Base-by-base conservation (phyloP, 2,329 filamentous ascomycete genomes). In the Colletotrichum agaves region DNA sequence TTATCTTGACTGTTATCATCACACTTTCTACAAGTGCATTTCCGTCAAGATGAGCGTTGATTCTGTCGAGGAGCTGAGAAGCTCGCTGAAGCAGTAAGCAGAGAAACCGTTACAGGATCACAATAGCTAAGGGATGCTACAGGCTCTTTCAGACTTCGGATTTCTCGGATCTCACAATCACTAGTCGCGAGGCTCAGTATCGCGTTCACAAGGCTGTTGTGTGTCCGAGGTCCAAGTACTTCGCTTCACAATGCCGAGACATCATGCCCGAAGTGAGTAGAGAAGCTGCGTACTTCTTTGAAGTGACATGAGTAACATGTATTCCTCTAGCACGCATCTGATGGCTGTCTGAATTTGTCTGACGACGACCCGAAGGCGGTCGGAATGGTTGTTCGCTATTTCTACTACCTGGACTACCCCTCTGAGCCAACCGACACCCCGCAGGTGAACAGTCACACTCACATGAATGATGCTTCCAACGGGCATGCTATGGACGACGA, bases 121-220 rank as follows among this genome's bases (percentile, higher is more conserved):
- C 15, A 23, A 7, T 4, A 23, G 41, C 31, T 61, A 3, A 66
- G 39, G 11, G 1, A 8, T 4, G 27, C 13, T 47, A 15, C 31
- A 66, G 63, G 0, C 58, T 66, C 3, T 66, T 62, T 15, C 11
- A 55, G 1, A 21, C 56, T 27, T 31, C 63, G 1, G 57, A 62
- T n/a, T 66, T 47, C 21, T 62, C 63, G 7, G 63, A 66, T 31
- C 49, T 66, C 7, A 66, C 58, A 0, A 66, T 66, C 4, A 35
- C 41, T 5, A 66, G 47, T 35, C 19, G 58, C 21, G 39, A 66
- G 7, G 6, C 21, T 6, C 50, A 62, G 37, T 62, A 66, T 2
- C 58, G 35, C 5, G 63, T 66, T 1, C 63, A 66, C n/a, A 66
- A 50, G 50, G 58, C 63, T 11, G 41, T 66, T 3, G 63, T 66